Conservation (phyloP, 371 early-diverging fungal genomes). For the Mucor indicus region DNA sequence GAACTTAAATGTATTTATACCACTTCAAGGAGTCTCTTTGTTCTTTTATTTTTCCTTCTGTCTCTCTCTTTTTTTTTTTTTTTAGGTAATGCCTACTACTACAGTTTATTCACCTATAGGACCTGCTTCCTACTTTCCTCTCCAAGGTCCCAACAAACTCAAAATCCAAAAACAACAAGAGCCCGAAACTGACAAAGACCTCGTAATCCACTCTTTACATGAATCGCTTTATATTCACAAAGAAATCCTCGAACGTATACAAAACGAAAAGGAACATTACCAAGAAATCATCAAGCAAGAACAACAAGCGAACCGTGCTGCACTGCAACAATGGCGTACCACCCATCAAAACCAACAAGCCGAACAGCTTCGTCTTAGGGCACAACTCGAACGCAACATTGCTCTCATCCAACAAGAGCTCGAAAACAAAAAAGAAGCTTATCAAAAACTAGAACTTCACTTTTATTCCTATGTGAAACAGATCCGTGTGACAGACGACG, state of each 20-base stretch:
- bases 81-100: no score
- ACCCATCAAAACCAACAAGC: conserved; percentile 14
- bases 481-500: conserved; percentile 51
- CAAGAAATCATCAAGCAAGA: conserved; percentile 22
- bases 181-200: conserved; percentile 25
- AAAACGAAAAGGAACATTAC: conserved; percentile 31
- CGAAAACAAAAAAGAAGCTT: conserved; percentile 34
- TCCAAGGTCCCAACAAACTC: no score
- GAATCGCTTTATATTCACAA: conserved; percentile 45
- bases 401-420: conserved; percentile 18
- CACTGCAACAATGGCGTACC: conserved; percentile 12
- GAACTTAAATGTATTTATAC: no score
- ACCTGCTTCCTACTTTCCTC: no score
- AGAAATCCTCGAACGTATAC: conserved; percentile 37
- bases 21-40: no score
- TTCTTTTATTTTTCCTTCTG: no score
- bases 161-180: no score
- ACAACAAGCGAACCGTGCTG: conserved; percentile 15
- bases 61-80: no score
- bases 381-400: conserved; percentile 22
- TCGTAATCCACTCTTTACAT: conserved; percentile 33
- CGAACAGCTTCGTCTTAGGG: conserved; percentile 18
- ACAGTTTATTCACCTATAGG: no score
- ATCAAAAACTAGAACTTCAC: conserved; percentile 33
- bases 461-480: conserved; percentile 40